Evolutionary conservation across 306 rosid genomes (phyloP).

Genomic region (Neltuma alba): DNA sequence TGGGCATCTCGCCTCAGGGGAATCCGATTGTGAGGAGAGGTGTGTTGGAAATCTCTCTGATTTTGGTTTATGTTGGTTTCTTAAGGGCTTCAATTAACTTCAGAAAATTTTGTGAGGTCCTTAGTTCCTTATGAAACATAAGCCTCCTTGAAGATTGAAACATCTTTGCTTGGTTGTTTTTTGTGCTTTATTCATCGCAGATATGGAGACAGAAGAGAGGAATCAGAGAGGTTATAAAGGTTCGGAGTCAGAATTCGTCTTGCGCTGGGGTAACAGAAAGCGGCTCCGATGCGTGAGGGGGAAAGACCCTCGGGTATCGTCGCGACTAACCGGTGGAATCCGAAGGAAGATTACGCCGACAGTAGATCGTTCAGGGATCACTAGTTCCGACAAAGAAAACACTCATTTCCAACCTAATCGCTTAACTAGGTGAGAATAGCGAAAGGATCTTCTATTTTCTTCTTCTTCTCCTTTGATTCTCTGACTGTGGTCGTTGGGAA

Average conservation of each 20-base stretch:
- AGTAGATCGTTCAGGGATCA: conserved; percentile 46
- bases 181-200: conserved; percentile 23
- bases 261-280: conserved; percentile 80
- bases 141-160: not conserved
- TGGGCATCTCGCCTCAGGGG: not conserved
- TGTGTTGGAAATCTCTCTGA: not conserved
- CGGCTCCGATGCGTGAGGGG: conserved; percentile 71
- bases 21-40: not conserved
- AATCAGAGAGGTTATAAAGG: conserved; percentile 54
- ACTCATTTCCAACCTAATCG: conserved; percentile 63
- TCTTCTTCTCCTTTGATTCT: not conserved
- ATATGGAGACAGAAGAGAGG: conserved; percentile 72
- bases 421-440: conserved; percentile 55
- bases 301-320: conserved; percentile 67
- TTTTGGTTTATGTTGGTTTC: not conserved
- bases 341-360: conserved; percentile 50
- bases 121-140: conserved; percentile 24
- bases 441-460: conserved; percentile 14
- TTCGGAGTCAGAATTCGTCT: conserved; percentile 65
- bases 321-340: conserved; percentile 57
- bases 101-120: not conserved
- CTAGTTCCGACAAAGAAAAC: conserved; percentile 52
- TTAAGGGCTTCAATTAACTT: not conserved
- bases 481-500: not conserved
- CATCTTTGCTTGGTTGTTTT: not conserved